Percentiles rank a stretch among this genome's conserved stretches.
Conservation (phyloP, 2,329 filamentous ascomycete genomes). For the Gaeumannomyces sp. region DNA sequence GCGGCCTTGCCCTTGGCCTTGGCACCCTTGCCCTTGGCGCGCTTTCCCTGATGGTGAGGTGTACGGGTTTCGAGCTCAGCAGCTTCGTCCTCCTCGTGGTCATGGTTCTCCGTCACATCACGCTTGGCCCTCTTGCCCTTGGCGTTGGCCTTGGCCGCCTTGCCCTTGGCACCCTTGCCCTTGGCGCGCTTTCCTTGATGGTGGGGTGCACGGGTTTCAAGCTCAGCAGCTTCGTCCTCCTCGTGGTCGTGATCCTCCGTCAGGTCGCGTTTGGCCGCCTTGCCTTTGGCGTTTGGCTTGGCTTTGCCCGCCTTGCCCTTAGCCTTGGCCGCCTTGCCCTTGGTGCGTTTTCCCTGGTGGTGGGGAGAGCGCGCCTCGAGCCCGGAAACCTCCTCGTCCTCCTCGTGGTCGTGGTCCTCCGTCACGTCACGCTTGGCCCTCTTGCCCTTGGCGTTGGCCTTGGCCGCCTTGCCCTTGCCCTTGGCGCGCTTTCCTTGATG, state of each 20-base stretch:
- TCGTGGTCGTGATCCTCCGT: slow-evolving; percentile 5
- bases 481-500: slow-evolving; percentile 21
- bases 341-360: slow-evolving; percentile 20
- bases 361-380: slow-evolving; percentile 18
- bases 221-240: slow-evolving; percentile 10
- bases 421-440: slow-evolving; percentile 9
- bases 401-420: slow-evolving; percentile 11
- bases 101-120: neutral
- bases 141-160: slow-evolving; percentile 15
- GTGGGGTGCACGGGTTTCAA: slow-evolving; percentile 16
- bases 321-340: slow-evolving; percentile 10
- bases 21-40: slow-evolving; percentile 13
- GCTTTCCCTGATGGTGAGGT: slow-evolving; percentile 17
- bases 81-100: slow-evolving; percentile 6
- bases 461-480: slow-evolving; percentile 7
- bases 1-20: slow-evolving; percentile 10
- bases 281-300: slow-evolving; percentile 3
- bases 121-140: slow-evolving; percentile 13
- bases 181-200: slow-evolving; percentile 18
- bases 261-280: slow-evolving; percentile 8
- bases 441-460: slow-evolving; percentile 8
- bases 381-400: slow-evolving; percentile 4
- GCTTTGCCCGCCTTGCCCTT: slow-evolving; percentile 7
- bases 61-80: slow-evolving; percentile 14
- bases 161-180: slow-evolving; percentile 8